phyloP scores from a whole-genome alignment of 2,329 filamentous ascomycete species.

The Huntiella savannae region DNA sequence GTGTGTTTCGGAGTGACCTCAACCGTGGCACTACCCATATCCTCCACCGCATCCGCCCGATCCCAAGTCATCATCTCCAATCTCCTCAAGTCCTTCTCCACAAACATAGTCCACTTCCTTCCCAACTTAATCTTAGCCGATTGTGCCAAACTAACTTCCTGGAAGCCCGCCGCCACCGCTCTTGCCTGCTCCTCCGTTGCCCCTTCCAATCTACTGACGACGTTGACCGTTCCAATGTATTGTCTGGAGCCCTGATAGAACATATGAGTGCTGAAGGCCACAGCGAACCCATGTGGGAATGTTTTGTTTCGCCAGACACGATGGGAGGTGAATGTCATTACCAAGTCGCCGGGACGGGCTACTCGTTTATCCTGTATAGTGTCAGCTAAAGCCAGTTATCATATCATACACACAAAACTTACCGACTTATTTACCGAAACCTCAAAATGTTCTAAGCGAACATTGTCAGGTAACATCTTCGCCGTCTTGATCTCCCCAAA shows the following conservation, averaged over 20 bases:
- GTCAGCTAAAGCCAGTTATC: background rate
- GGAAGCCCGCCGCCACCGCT: background rate
- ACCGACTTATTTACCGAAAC: slow-evolving; percentile 5
- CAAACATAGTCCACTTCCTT: slow-evolving; percentile 10
- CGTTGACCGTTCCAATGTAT: slow-evolving; percentile 8
- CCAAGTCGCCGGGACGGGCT: slow-evolving; percentile 3
- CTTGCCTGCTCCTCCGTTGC: background rate
- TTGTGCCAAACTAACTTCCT: background rate
- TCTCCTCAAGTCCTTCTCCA: slow-evolving; percentile 36
- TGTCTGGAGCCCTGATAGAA: slow-evolving; percentile 7
- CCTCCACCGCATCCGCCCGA: slow-evolving; percentile 49
- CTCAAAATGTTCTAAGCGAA: slow-evolving; percentile 3
- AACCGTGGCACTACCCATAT: slow-evolving; percentile 27
- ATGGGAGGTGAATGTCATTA: slow-evolving; percentile 8
- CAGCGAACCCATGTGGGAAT: background rate
- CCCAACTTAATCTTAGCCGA: slow-evolving; percentile 4
- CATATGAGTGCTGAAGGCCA: slow-evolving; percentile 6
- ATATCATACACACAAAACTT: background rate
- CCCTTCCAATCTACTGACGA: background rate
- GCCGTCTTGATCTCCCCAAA: slow-evolving; percentile 1
- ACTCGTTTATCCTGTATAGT: background rate
- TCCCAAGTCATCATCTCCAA: slow-evolving; percentile 64
- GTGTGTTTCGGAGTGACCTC: too few species aligned
- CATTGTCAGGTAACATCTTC: background rate
- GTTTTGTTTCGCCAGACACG: background rate